phyloP scores from a whole-genome alignment of 306 rosid species.

The Lagenaria siceraria region DNA sequence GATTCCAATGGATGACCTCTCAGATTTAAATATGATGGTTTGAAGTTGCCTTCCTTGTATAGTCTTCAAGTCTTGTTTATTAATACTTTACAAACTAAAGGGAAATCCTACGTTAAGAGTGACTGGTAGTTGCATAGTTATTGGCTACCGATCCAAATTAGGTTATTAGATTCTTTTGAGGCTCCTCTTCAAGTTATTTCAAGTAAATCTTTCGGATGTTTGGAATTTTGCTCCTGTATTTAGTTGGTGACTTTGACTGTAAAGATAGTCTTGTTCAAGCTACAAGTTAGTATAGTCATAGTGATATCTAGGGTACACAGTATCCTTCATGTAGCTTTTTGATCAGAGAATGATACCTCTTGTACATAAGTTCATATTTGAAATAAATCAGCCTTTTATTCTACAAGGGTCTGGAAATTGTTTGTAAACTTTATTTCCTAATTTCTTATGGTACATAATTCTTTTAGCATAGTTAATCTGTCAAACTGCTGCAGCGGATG shows the following conservation, averaged over 20 bases:
- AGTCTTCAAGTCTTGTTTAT: slow-evolving; percentile 54
- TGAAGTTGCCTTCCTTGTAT: slow-evolving; percentile 91
- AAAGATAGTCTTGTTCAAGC: slow-evolving; percentile 83
- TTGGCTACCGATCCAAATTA: slow-evolving; percentile 41
- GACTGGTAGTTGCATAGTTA: slow-evolving; percentile 41
- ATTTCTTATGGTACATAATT: slow-evolving; percentile 16
- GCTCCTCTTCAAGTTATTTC: slow-evolving; percentile 65
- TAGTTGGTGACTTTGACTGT: slow-evolving; percentile 70
- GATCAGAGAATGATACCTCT: slow-evolving; percentile 63
- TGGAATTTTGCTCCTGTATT: slow-evolving; percentile 52
- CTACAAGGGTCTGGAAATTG: slow-evolving; percentile 8
- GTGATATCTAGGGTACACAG: slow-evolving; percentile 74
- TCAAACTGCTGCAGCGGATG: slow-evolving; percentile 15
- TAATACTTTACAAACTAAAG: slow-evolving; percentile 88
- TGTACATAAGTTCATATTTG: slow-evolving; percentile 87
- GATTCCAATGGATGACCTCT: slow-evolving; percentile 99
- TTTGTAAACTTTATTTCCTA: slow-evolving; percentile 7
- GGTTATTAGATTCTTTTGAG: slow-evolving; percentile 96
- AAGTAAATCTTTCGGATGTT: slow-evolving; percentile 81
- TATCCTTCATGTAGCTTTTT: slow-evolving; percentile 66
- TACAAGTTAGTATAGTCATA: slow-evolving; percentile 53
- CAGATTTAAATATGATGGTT: slow-evolving; percentile 94
- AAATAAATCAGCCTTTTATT: slow-evolving; percentile 63
- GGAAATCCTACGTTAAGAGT: slow-evolving; percentile 56
- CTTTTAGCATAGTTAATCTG: slow-evolving; percentile 19